These are phyloP conservation scores for Magnolia sinica DNA, from an alignment of 164 flowering plant genomes.

Conservation along the genomic window DNA sequence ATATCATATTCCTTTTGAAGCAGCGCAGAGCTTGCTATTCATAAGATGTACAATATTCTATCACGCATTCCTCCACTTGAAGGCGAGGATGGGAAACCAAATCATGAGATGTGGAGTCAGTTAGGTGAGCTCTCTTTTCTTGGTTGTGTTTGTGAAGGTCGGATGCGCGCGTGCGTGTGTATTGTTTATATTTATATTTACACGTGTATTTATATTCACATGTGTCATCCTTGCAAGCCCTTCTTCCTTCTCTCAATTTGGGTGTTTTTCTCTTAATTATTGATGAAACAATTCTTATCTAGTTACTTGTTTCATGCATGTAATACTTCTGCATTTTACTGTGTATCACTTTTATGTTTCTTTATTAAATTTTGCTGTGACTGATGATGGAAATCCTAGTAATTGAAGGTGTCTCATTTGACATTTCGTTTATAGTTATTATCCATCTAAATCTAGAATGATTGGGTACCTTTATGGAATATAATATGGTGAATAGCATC, in stretches of 20 bases:
- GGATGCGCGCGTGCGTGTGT: no score
- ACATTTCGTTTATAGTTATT: background rate
- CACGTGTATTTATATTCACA: background rate
- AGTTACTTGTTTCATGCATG: no score
- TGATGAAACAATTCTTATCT: no score
- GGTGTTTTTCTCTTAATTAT: no score
- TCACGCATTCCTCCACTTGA: constrained; percentile 51
- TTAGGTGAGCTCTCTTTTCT: constrained; percentile 40
- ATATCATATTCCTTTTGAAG: constrained; percentile 13
- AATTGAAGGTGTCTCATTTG: no score
- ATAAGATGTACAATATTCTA: constrained; percentile 49
- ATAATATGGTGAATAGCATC: no score
- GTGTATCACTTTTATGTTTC: no score
- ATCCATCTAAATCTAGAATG: background rate
- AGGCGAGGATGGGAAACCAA: constrained; percentile 29
- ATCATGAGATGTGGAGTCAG: constrained; percentile 64
- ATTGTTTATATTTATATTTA: background rate
- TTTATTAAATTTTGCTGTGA: no score
- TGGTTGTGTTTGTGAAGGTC: constrained; percentile 4
- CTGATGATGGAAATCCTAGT: no score
- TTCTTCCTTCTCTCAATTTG: background rate
- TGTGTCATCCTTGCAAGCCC: background rate
- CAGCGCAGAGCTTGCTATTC: constrained; percentile 45
- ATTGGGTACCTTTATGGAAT: no score
- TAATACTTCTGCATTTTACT: no score